Evolutionary conservation across 2,329 filamentous ascomycete species (phyloP).

Genomic region (Fusarium zealandicum): DNA sequence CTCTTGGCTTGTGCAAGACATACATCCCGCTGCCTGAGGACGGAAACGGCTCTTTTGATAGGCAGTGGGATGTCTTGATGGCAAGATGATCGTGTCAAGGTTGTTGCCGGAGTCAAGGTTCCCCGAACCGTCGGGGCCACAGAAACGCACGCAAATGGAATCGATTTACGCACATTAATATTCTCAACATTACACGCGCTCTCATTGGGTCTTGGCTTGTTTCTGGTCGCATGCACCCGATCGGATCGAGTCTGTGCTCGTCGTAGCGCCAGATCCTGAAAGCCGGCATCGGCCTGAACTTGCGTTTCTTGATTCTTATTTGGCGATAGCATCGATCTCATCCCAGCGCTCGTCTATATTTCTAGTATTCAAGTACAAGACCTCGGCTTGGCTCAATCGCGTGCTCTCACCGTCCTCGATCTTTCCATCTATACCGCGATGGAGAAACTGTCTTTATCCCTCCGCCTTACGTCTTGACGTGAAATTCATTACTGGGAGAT

Average conservation of each 20-base stretch:
- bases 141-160: neutral
- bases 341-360: no score
- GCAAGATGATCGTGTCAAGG: no score
- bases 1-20: no score
- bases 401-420: no score
- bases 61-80: no score
- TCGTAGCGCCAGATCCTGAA: neutral
- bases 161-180: no score
- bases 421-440: no score
- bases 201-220: neutral
- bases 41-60: no score
- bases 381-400: neutral
- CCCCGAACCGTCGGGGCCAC: neutral
- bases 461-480: conserved; percentile 7
- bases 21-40: no score
- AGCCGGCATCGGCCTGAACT: neutral
- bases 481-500: conserved; percentile 6
- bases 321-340: no score
- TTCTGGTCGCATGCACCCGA: neutral
- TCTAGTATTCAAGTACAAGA: neutral
- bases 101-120: no score
- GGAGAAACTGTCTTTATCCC: no score
- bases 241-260: conserved; percentile 2
- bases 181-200: neutral
- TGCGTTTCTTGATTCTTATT: neutral